Conservation (phyloP, 2,329 filamentous ascomycete genomes). For the Aspergillus sp. region DNA sequence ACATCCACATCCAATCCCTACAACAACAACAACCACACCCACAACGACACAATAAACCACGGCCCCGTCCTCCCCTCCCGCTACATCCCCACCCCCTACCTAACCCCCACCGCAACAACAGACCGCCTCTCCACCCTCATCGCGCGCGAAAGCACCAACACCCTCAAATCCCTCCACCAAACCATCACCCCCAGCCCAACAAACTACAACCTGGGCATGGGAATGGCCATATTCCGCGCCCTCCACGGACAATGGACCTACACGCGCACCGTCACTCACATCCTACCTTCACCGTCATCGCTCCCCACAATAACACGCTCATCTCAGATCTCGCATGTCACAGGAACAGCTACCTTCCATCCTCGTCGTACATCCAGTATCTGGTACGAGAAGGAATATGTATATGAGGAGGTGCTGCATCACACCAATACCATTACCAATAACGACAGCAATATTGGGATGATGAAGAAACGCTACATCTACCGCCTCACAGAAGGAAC, state of each 20-base stretch:
- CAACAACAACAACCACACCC: conserved; percentile 22
- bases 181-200: conserved; percentile 31
- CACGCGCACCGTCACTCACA: conserved; percentile 41
- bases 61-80: conserved; percentile 57
- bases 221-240: conserved; percentile 68
- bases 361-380: conserved; percentile 59
- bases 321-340: conserved; percentile 32
- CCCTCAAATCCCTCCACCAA: conserved; percentile 46
- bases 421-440: background rate
- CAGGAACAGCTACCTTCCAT: conserved; percentile 66
- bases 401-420: conserved; percentile 27
- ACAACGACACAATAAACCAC: background rate
- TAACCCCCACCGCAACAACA: background rate
- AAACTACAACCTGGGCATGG: conserved; percentile 53
- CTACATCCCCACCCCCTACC: conserved; percentile 23
- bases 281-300: background rate
- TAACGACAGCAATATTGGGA: background rate
- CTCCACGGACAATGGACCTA: conserved; percentile 71
- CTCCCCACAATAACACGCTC: background rate
- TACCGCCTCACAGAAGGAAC: conserved; percentile 20
- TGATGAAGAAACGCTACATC: conserved; percentile 1
- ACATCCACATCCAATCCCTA: background rate
- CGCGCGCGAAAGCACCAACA: background rate
- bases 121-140: background rate
- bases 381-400: conserved; percentile 39